Conservation (phyloP, 495 filamentous ascomycete genomes). For the Penicillium malachiteum region DNA sequence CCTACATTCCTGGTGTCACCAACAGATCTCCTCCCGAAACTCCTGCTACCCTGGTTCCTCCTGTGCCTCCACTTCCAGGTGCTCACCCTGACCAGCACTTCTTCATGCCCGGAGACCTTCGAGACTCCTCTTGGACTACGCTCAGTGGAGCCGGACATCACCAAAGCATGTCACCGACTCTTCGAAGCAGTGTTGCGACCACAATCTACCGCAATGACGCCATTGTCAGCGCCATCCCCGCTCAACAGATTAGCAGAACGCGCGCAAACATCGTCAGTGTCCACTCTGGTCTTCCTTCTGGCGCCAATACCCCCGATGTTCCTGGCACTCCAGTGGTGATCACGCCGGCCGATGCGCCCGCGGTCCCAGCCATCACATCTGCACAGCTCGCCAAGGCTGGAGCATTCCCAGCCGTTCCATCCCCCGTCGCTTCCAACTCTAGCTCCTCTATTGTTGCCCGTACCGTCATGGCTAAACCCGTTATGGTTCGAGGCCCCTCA, state of each 20-base stretch:
- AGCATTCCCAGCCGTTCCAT: conserved; percentile 36
- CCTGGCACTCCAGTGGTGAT: conserved; percentile 21
- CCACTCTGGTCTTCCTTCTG: conserved; percentile 47
- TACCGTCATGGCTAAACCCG: conserved; percentile 43
- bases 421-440: conserved; percentile 27
- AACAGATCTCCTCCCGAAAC: conserved; percentile 83
- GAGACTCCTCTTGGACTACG: conserved; percentile 80
- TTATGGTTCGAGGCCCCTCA: conserved; percentile 40
- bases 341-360: conserved; percentile 45
- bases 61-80: conserved; percentile 87
- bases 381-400: conserved; percentile 46
- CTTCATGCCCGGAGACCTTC: conserved; percentile 89
- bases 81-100: conserved; percentile 78
- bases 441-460: conserved; percentile 46
- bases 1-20: conserved; percentile 96
- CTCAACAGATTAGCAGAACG: conserved; percentile 77
- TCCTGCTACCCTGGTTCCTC: conserved; percentile 80
- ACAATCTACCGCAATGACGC: conserved; percentile 90
- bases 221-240: conserved; percentile 74
- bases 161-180: conserved; percentile 59
- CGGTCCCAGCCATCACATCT: conserved; percentile 53
- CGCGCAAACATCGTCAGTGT: conserved; percentile 91
- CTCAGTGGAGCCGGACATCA: conserved; percentile 51
- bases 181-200: conserved; percentile 81
- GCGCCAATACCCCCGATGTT: conserved; percentile 17